These are phyloP conservation scores for Casuarina glauca DNA, from an alignment of 306 rosid species.

Conservation along the genomic window DNA sequence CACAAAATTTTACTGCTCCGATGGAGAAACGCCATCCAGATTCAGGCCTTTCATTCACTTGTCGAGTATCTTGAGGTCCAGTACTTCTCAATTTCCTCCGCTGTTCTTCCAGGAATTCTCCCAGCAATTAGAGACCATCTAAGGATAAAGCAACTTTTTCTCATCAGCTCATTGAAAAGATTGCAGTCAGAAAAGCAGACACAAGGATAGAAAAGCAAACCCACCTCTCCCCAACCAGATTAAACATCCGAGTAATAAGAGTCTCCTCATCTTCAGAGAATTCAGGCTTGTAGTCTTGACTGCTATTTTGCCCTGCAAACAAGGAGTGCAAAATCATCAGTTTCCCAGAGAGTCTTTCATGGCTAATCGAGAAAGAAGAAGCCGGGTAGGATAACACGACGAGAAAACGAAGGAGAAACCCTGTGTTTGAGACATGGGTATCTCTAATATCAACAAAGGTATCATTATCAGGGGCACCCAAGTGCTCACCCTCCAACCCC, in stretches of 20 bases:
- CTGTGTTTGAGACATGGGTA: neutral
- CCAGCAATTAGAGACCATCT: slow-evolving; percentile 98
- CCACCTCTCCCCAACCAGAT: slow-evolving; percentile 86
- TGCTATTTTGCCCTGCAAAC: slow-evolving; percentile 44
- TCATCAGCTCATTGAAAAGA: slow-evolving; percentile 5
- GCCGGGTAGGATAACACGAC: neutral
- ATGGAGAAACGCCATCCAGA: slow-evolving; percentile 16
- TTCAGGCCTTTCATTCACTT: slow-evolving; percentile 40
- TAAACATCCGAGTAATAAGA: slow-evolving; percentile 76
- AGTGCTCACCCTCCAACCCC: neutral
- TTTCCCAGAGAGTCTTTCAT: neutral
- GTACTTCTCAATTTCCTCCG: slow-evolving; percentile 83
- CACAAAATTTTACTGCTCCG: slow-evolving; percentile 35
- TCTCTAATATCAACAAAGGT: neutral
- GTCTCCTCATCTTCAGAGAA: slow-evolving; percentile 88
- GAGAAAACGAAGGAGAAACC: neutral
- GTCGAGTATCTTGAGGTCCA: slow-evolving; percentile 78
- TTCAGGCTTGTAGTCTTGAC: slow-evolving; percentile 52
- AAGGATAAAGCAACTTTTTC: neutral
- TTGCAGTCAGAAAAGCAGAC: neutral
- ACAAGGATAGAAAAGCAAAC: slow-evolving; percentile 4
- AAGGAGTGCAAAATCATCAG: neutral
- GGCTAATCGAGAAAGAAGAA: neutral
- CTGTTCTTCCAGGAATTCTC: slow-evolving; percentile 96
- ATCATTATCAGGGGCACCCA: neutral